Base-by-base conservation (phyloP, 352 stramenopile species). In the Thraustochytrium striatum region DNA sequence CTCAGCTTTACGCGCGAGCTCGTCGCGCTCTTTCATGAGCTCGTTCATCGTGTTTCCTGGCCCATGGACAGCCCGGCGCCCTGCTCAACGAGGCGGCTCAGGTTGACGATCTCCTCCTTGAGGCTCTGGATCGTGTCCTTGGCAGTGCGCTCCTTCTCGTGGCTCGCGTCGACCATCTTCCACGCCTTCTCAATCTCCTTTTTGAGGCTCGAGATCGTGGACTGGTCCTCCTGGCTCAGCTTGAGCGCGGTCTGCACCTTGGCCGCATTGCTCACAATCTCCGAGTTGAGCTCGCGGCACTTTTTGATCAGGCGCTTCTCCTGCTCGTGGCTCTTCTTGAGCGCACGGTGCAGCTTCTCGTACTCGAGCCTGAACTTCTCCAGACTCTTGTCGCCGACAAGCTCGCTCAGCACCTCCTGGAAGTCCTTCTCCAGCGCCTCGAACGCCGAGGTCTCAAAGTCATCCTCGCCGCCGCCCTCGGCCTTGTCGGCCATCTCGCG, bases 281-380 rank as follows among this genome's bases (percentile, higher is more conserved):
- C 93, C 19, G 89, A 89, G 82, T 97, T 97, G 19, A 97, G 82
- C 79, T 97, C 93, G 28, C 90, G 88, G 79, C 92, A 97, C 81
- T 98, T 98, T 80, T 97, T 95, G 59, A 97, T 93, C 33, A 98
- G 86, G 65, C 94, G 93, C 83, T 97, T 96, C 87, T 98, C 93
- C 82, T 98, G 94, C 0, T 88, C 89, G 39, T 96, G 94, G 7
- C 89, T 95, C 79, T 96, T 96, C 52, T 94, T 95, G 39, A 97
- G 87, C 25, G 92, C 91, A 41, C 92, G 89, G 78, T 97, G 91
- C 13, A 98, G 86, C 84, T 97, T 97, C 82, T 97, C 93, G 82
- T 98, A 98, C 84, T 98, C 93, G 28, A 95, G 83, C 1, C 92
- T 88, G 85, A 98, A 98, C 2, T 91, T 88, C 83, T 97, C 92